Evolutionary conservation across 2,329 filamentous ascomycete species (phyloP).

Genomic region (Fusarium nelsonii): DNA sequence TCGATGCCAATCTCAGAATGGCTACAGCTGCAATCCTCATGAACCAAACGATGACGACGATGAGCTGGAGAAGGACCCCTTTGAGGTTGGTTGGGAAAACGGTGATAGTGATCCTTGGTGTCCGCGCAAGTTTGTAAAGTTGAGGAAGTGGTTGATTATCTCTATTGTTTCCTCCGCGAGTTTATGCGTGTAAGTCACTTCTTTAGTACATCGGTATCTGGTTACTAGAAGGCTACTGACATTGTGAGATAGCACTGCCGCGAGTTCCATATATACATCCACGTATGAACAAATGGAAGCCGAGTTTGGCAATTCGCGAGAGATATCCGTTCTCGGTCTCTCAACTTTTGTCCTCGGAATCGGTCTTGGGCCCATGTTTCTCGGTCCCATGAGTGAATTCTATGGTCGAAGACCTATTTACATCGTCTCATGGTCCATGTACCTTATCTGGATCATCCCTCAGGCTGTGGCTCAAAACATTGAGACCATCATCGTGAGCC

Average conservation of each 20-base stretch:
- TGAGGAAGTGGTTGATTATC: slow-evolving; percentile 84
- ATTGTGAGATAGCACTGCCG: slow-evolving; percentile 73
- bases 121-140: slow-evolving; percentile 74
- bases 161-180: slow-evolving; percentile 79
- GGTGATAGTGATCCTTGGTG: slow-evolving; percentile 78
- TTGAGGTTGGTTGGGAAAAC: slow-evolving; percentile 80
- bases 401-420: slow-evolving; percentile 88
- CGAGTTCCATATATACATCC: slow-evolving; percentile 88
- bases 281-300: slow-evolving; percentile 82
- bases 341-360: slow-evolving; percentile 85
- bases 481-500: slow-evolving; percentile 79
- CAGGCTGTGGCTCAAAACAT: slow-evolving; percentile 86
- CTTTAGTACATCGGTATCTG: neutral
- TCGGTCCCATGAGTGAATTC: slow-evolving; percentile 78
- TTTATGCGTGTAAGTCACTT: slow-evolving; percentile 81
- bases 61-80: slow-evolving; percentile 60
- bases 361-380: slow-evolving; percentile 71
- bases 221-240: neutral
- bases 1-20: slow-evolving; percentile 58
- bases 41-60: slow-evolving; percentile 1
- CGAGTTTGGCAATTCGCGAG: slow-evolving; percentile 78
- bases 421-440: slow-evolving; percentile 77
- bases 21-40: slow-evolving; percentile 55
- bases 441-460: slow-evolving; percentile 83
- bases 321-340: slow-evolving; percentile 83